A percentile compares a stretch with the other conserved stretches of the same genome.
Evolutionary conservation across 2,329 filamentous ascomycete genomes (phyloP).

Genomic region (Aureobasidium sp.): DNA sequence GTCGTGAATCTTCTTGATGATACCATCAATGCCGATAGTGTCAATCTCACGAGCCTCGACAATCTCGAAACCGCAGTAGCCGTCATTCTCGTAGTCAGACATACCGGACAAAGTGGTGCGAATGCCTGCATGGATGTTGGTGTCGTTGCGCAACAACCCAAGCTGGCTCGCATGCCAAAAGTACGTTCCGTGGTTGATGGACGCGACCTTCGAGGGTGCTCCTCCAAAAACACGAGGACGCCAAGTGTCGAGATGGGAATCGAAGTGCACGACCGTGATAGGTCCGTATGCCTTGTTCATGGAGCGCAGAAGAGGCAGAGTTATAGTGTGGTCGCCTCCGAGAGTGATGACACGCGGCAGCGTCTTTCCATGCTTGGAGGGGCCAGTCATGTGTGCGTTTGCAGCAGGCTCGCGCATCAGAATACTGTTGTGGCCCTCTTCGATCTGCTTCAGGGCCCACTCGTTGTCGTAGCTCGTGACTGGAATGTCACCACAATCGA

Average conservation of each 20-base stretch:
- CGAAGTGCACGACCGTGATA: slow-evolving; percentile 56
- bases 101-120: slow-evolving; percentile 71
- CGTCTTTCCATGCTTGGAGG: slow-evolving; percentile 63
- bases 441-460: slow-evolving; percentile 74
- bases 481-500: slow-evolving; percentile 78
- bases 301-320: slow-evolving; percentile 45
- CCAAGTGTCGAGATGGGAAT: slow-evolving; percentile 57
- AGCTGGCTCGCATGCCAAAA: slow-evolving; percentile 73
- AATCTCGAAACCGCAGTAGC: slow-evolving; percentile 76
- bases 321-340: slow-evolving; percentile 54
- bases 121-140: slow-evolving; percentile 81
- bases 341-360: slow-evolving; percentile 74
- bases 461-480: slow-evolving; percentile 82
- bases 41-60: slow-evolving; percentile 67
- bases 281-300: slow-evolving; percentile 59
- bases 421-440: slow-evolving; percentile 71
- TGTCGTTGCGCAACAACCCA: slow-evolving; percentile 75
- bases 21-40: slow-evolving; percentile 60
- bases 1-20: slow-evolving; percentile 68
- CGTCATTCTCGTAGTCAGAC: slow-evolving; percentile 76
- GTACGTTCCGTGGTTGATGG: slow-evolving; percentile 81
- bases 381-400: slow-evolving; percentile 56
- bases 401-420: slow-evolving; percentile 63
- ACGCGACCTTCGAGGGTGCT: slow-evolving; percentile 63
- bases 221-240: slow-evolving; percentile 81